A percentile compares a stretch with the other conserved stretches of the same genome.
phyloP scores from a whole-genome alignment of 2,329 filamentous ascomycete species.

The Penicillium sclerotigenum region DNA sequence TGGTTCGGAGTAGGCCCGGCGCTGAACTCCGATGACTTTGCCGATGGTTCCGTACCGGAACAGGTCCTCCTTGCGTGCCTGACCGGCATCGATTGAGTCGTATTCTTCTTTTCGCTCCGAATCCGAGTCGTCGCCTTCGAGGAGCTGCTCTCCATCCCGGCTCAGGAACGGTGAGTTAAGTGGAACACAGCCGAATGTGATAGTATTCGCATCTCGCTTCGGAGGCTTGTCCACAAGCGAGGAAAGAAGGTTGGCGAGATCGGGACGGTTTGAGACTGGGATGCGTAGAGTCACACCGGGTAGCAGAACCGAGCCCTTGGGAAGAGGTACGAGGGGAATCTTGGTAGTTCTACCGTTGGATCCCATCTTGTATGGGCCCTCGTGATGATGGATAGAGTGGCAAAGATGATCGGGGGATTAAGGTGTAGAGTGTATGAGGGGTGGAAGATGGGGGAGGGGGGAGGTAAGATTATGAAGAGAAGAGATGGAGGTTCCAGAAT shows the following conservation, averaged over 20 bases:
- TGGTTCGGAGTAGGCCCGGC: slow-evolving; percentile 71
- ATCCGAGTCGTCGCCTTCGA: slow-evolving; percentile 61
- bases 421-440: background rate
- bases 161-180: slow-evolving; percentile 72
- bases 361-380: slow-evolving; percentile 30
- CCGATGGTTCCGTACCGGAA: slow-evolving; percentile 80
- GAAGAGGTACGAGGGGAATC: slow-evolving; percentile 77
- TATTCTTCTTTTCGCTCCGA: slow-evolving; percentile 43
- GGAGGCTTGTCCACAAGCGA: slow-evolving; percentile 72
- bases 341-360: slow-evolving; percentile 41
- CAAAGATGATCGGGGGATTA: slow-evolving; percentile 1
- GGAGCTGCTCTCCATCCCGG: slow-evolving; percentile 70
- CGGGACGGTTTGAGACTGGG: slow-evolving; percentile 75
- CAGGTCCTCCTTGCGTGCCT: slow-evolving; percentile 67
- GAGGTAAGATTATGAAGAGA: background rate
- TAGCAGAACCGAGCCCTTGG: slow-evolving; percentile 75
- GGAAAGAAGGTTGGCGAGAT: slow-evolving; percentile 83
- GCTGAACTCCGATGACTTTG: slow-evolving; percentile 74
- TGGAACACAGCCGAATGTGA: slow-evolving; percentile 85
- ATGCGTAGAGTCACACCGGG: slow-evolving; percentile 84
- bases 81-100: slow-evolving; percentile 55
- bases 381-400: slow-evolving; percentile 6
- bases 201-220: slow-evolving; percentile 61
- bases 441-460: background rate
- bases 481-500: slow-evolving; percentile 32